phyloP scores from a whole-genome alignment of 805 yeast species.

The Cyberlindnera amylophila region DNA sequence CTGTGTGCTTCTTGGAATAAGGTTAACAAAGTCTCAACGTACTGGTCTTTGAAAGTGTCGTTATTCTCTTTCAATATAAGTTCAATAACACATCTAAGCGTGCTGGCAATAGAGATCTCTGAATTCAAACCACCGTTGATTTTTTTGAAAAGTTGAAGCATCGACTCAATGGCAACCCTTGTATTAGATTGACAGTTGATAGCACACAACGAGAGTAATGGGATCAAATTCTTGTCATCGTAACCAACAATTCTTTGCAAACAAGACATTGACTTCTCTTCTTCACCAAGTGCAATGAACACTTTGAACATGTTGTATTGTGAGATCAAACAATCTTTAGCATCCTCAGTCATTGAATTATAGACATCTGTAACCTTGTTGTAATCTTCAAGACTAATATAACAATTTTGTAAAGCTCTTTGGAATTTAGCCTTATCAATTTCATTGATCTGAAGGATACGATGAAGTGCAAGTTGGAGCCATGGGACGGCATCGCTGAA shows the following conservation, averaged over 20 bases:
- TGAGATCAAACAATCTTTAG: constrained; percentile 28
- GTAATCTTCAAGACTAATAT: constrained; percentile 23
- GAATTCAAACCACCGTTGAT: constrained; percentile 14
- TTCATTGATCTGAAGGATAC: constrained; percentile 26
- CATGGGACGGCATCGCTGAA: constrained; percentile 24
- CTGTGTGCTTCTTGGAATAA: constrained; percentile 15
- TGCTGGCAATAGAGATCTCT: constrained; percentile 25
- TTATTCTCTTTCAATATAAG: constrained; percentile 25
- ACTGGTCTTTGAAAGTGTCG: constrained; percentile 3
- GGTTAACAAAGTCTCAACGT: constrained; percentile 12
- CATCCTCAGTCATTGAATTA: constrained; percentile 24
- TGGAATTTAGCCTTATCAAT: constrained; percentile 34
- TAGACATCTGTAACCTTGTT: constrained; percentile 23
- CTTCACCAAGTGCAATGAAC: constrained; percentile 17
- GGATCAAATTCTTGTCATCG: constrained; percentile 33
- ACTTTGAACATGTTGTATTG: constrained; percentile 32
- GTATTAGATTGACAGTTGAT: constrained; percentile 28
- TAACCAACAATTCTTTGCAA: constrained; percentile 32
- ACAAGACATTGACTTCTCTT: constrained; percentile 21
- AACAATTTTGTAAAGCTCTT: constrained; percentile 33
- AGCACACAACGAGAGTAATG: constrained; percentile 32
- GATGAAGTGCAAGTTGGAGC: constrained; percentile 26
- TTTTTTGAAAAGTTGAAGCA: constrained; percentile 27
- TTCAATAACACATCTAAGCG: constrained; percentile 31
- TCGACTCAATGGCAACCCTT: constrained; percentile 26